Evolutionary conservation across 2,329 filamentous ascomycete genomes (phyloP).

Genomic region (Colletotrichum paranaense): DNA sequence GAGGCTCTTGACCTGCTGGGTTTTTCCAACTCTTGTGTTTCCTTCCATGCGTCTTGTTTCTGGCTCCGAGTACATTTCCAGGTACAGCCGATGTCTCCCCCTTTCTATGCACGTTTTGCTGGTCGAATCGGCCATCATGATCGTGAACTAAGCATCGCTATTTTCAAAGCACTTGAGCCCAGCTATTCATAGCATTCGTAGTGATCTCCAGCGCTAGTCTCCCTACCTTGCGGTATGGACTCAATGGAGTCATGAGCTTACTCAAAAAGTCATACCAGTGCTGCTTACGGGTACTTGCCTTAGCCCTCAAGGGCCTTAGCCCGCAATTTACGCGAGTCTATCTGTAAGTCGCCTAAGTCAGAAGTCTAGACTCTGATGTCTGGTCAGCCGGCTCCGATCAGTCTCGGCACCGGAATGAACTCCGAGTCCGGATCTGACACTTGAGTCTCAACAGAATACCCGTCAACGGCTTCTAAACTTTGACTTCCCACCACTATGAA

Average conservation of each 20-base stretch:
- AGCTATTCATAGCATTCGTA: conserved; percentile 1
- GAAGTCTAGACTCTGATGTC: neutral
- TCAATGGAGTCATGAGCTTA: conserved; percentile 21
- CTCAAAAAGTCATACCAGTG: neutral
- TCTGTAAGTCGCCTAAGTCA: too few relatives aligned
- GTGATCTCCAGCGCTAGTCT: conserved; percentile 6
- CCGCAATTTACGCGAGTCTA: too few relatives aligned
- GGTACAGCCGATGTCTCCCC: too few relatives aligned
- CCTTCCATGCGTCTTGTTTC: neutral
- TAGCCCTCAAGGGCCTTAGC: too few relatives aligned
- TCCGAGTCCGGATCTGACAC: neutral
- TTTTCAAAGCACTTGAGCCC: neutral
- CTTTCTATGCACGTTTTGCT: neutral
- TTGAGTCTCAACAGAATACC: neutral
- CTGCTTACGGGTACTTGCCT: neutral
- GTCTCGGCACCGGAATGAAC: neutral
- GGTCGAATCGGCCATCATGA: neutral
- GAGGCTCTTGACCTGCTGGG: neutral
- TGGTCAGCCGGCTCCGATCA: neutral
- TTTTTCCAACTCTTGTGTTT: neutral
- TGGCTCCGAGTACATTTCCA: too few relatives aligned
- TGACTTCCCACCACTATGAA: neutral
- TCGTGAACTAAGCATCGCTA: neutral
- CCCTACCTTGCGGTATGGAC: conserved; percentile 1
- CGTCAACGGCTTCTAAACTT: neutral